phyloP scores from a whole-genome alignment of 805 yeast genomes.

The Dipodascus albidus region DNA sequence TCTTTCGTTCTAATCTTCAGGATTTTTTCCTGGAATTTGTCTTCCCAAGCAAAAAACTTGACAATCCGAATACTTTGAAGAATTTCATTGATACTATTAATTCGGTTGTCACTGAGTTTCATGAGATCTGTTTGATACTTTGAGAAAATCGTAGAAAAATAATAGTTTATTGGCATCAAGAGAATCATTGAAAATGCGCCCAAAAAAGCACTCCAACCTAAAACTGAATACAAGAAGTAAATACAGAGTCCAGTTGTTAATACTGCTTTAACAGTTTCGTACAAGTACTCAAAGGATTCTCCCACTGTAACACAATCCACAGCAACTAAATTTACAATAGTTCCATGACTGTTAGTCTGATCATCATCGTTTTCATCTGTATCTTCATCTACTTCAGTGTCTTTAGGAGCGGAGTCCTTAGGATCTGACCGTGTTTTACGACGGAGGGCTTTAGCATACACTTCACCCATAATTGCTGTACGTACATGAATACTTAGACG shows the following conservation, averaged over 20 bases:
- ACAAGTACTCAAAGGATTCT: conserved; percentile 85
- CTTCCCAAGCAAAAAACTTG: conserved; percentile 95
- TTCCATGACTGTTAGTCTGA: conserved; percentile 53
- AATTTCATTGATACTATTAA: conserved; percentile 85
- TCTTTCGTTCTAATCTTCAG: conserved; percentile 58
- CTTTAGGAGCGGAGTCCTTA: conserved; percentile 10
- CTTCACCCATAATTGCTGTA: conserved; percentile 81
- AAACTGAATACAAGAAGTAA: conserved; percentile 47
- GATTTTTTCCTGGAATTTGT: conserved; percentile 26
- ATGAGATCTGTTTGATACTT: conserved; percentile 58
- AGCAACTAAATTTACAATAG: conserved; percentile 84
- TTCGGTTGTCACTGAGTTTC: conserved; percentile 79
- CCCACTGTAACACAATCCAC: conserved; percentile 94
- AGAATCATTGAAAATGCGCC: conserved; percentile 60
- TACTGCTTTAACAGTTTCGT: conserved; percentile 63
- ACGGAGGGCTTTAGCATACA: conserved; percentile 86
- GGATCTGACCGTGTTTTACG: conserved; percentile 45
- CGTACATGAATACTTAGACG: conserved; percentile 85
- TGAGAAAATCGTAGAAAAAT: conserved; percentile 50
- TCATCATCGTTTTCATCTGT: conserved; percentile 14
- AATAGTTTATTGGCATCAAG: conserved; percentile 64
- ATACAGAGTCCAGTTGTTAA: conserved; percentile 63
- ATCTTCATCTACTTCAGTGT: conserved; percentile 11
- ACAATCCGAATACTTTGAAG: conserved; percentile 85
- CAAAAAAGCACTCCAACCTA: conserved; percentile 82